phyloP scores from a whole-genome alignment of 805 yeast species.

The Torulaspora gathmanii region DNA sequence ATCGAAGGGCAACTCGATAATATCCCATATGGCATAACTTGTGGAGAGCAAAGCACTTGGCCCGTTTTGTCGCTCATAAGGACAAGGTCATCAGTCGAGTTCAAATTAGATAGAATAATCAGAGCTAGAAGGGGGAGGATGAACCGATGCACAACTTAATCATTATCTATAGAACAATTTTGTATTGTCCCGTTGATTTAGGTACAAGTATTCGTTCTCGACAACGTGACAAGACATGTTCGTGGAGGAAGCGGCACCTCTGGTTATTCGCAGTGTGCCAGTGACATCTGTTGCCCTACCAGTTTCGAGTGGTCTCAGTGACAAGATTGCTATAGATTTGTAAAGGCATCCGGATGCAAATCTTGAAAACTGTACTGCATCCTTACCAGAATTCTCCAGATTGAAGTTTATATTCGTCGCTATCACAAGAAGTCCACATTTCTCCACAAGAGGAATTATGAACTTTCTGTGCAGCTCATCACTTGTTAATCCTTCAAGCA shows the following conservation, averaged over 20 bases:
- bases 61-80: slow-evolving; percentile 77
- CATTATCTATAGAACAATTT: slow-evolving; percentile 39
- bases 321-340: slow-evolving; percentile 35
- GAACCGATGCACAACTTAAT: slow-evolving; percentile 8
- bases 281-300: slow-evolving; percentile 82
- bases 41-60: slow-evolving; percentile 94
- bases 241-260: slow-evolving; percentile 47
- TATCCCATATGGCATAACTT: slow-evolving; percentile 81
- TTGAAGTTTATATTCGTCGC: slow-evolving; percentile 3
- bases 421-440: slow-evolving; percentile 28
- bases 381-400: slow-evolving; percentile 13
- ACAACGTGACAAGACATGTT: slow-evolving; percentile 18
- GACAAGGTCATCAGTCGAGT: slow-evolving; percentile 87
- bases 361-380: slow-evolving; percentile 27
- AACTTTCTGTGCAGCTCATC: slow-evolving; percentile 28
- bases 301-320: slow-evolving; percentile 63
- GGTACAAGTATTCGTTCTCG: slow-evolving; percentile 63
- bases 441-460: slow-evolving; percentile 25
- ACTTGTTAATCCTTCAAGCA: slow-evolving; percentile 26
- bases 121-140: slow-evolving; percentile 31
- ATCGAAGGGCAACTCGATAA: slow-evolving; percentile 76
- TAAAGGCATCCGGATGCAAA: slow-evolving; percentile 23
- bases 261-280: slow-evolving; percentile 58
- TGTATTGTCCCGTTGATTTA: slow-evolving; percentile 51
- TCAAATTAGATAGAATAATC: slow-evolving; percentile 73